phyloP scores from a whole-genome alignment of 225 moss, liverwort and hornwort species.

The Rhytidiadelphus loreus region DNA sequence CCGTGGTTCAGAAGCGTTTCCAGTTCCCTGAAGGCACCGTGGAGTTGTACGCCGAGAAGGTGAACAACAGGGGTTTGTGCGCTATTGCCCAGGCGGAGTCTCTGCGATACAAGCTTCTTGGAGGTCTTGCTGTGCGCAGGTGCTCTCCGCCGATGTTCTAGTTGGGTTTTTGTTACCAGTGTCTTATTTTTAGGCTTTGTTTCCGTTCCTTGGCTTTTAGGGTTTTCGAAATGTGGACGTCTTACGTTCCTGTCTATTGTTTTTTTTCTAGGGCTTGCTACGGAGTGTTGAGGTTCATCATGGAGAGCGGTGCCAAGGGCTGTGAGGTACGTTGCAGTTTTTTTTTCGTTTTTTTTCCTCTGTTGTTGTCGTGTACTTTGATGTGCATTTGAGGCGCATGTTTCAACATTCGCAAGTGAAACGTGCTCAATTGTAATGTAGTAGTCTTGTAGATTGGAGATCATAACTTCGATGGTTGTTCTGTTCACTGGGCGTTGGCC shows the following conservation, averaged over 20 bases:
- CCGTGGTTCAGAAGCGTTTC: constrained; percentile 86
- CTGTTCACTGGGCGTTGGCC: neutral
- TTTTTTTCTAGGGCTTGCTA: constrained; percentile 25
- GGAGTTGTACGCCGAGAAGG: constrained; percentile 93
- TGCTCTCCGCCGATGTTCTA: neutral
- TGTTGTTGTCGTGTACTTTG: too few relatives aligned
- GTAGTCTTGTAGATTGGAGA: neutral
- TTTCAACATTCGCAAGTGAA: neutral
- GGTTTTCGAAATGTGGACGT: neutral
- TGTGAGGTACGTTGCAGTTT: constrained; percentile 10
- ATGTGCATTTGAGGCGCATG: too few relatives aligned
- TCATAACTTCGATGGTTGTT: neutral
- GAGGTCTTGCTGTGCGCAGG: constrained; percentile 89
- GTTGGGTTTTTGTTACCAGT: neutral
- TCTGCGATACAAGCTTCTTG: constrained; percentile 82
- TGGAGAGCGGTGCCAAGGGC: constrained; percentile 47
- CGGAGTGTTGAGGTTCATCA: constrained; percentile 36
- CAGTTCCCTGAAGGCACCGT: constrained; percentile 86
- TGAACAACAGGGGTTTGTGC: constrained; percentile 88
- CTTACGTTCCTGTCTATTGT: neutral
- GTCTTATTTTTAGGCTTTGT: neutral
- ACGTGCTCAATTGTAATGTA: neutral
- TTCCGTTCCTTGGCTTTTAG: neutral
- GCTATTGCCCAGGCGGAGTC: constrained; percentile 93
- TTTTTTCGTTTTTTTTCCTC: neutral